A percentile compares a stretch with the other conserved stretches of the same genome.
phyloP scores from a whole-genome alignment of 805 yeast genomes.

The Jamesozyma lodderae region DNA sequence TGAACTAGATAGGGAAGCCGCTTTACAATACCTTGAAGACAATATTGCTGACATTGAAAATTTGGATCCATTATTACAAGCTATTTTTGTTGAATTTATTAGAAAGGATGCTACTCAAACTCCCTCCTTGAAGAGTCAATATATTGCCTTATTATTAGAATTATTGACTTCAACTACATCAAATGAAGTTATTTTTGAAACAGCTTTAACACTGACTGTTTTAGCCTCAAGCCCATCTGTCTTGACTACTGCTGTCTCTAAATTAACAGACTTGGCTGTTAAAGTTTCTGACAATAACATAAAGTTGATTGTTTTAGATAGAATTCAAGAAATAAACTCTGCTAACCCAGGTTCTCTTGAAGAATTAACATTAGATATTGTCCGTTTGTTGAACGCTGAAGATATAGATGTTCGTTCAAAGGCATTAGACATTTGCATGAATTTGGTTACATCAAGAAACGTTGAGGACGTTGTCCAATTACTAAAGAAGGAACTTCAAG shows the following conservation, averaged over 20 bases:
- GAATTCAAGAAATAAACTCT: slow-evolving; percentile 66
- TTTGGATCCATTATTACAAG: slow-evolving; percentile 76
- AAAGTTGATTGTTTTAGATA: slow-evolving; percentile 82
- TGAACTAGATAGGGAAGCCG: slow-evolving; percentile 73
- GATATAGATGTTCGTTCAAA: slow-evolving; percentile 85
- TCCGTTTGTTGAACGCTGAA: slow-evolving; percentile 77
- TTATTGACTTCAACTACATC: slow-evolving; percentile 60
- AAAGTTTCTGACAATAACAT: slow-evolving; percentile 94
- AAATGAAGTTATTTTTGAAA: slow-evolving; percentile 70
- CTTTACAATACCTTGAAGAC: slow-evolving; percentile 72
- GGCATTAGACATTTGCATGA: slow-evolving; percentile 77
- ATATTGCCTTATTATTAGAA: slow-evolving; percentile 62
- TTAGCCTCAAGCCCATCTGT: slow-evolving; percentile 57
- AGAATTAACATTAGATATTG: slow-evolving; percentile 74
- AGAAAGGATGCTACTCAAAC: slow-evolving; percentile 65
- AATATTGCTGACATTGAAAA: slow-evolving; percentile 49
- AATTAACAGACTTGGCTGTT: slow-evolving; percentile 79
- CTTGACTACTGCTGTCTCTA: slow-evolving; percentile 69
- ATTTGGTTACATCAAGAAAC: slow-evolving; percentile 74
- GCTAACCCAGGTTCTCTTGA: slow-evolving; percentile 76
- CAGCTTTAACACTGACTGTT: slow-evolving; percentile 68
- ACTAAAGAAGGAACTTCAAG: slow-evolving; percentile 82
- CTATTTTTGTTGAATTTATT: slow-evolving; percentile 85
- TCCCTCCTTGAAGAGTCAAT: slow-evolving; percentile 59
- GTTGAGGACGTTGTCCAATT: slow-evolving; percentile 90